phyloP scores from a whole-genome alignment of 352 stramenopile species.

The Globisporangium nagaii region DNA sequence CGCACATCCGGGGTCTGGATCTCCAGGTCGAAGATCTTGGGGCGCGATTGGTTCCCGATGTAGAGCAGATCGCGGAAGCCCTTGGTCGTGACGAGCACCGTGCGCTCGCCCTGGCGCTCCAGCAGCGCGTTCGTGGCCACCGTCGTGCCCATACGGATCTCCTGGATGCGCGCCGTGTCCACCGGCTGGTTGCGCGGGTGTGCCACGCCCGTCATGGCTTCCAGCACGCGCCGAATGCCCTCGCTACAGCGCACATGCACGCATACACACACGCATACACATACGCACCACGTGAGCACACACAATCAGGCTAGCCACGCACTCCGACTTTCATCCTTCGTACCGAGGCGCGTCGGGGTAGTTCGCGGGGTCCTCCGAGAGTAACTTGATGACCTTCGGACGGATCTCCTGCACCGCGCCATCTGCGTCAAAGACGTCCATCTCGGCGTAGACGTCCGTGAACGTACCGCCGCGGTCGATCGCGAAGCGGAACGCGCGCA shows the following conservation, averaged over 20 bases:
- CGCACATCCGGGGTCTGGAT: conserved; percentile 87
- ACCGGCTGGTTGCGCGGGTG: conserved; percentile 84
- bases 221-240: conserved; percentile 93
- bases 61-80: conserved; percentile 96
- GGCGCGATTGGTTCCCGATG: conserved; percentile 98
- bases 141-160: conserved; percentile 96
- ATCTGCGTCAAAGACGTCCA: conserved; percentile 72
- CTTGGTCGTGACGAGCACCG: conserved; percentile 92
- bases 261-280: neutral
- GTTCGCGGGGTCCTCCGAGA: conserved; percentile 96
- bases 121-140: conserved; percentile 99
- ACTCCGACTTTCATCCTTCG: neutral
- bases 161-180: conserved; percentile 90
- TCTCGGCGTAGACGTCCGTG: conserved; percentile 96
- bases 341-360: conserved; percentile 96
- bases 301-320: neutral
- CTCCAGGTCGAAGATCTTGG: conserved; percentile 96
- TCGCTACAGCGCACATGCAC: conserved; percentile 37
- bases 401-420: conserved; percentile 40
- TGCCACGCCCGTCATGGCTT: conserved; percentile 87
- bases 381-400: conserved; percentile 93
- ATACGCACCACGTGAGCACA: neutral
- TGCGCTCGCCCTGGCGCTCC: conserved; percentile 94
- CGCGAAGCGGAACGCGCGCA: conserved; percentile 90
- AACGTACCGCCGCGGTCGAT: conserved; percentile 98